Evolutionary conservation across 305 asterid species (phyloP).

Genomic region (Ilex paraguariensis): DNA sequence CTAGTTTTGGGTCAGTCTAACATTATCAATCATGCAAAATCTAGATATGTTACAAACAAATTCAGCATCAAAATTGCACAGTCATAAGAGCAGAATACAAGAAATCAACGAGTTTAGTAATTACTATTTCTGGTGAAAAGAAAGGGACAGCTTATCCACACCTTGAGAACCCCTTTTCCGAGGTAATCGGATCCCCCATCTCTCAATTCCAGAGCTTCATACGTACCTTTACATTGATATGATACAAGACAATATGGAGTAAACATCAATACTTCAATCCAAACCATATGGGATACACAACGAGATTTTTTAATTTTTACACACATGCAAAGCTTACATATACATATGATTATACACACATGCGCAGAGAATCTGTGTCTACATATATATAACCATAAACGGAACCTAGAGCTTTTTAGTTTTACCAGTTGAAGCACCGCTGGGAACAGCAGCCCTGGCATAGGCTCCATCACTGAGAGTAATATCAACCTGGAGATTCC

Average conservation of each 20-base stretch:
- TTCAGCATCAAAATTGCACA: no score
- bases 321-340: no score
- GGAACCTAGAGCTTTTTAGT: neutral
- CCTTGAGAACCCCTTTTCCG: conserved; percentile 91
- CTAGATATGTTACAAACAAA: no score
- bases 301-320: no score
- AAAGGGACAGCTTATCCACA: neutral
- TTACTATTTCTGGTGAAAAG: no score
- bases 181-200: conserved; percentile 94
- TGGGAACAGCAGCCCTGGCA: conserved; percentile 85
- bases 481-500: conserved; percentile 46
- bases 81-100: no score
- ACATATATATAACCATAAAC: conserved; percentile 27
- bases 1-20: no score
- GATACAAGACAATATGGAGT: neutral
- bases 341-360: no score
- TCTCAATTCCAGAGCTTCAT: conserved; percentile 83
- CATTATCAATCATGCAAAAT: no score
- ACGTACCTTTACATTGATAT: conserved; percentile 39
- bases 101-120: no score
- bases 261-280: neutral
- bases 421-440: conserved; percentile 94
- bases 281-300: no score
- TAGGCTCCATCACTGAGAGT: neutral
- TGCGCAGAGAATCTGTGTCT: no score